Evolutionary conservation across 2,329 filamentous ascomycete genomes (phyloP).

Genomic region (Bipolaris zeicola): DNA sequence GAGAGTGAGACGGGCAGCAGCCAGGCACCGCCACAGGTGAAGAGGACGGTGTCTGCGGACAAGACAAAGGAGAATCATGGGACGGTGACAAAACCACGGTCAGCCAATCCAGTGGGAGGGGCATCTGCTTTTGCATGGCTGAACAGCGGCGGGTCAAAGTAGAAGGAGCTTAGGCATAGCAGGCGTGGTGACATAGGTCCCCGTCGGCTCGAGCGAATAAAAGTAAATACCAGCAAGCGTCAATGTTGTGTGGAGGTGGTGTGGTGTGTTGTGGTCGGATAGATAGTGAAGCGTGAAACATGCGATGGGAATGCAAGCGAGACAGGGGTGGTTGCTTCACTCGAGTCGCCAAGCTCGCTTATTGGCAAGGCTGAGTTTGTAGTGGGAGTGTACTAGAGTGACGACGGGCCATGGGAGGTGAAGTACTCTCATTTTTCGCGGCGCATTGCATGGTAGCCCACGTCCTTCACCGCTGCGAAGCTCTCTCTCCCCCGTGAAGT

Average conservation of each 20-base stretch:
- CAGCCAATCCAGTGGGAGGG: conserved; percentile 85
- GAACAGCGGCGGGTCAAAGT: conserved; percentile 55
- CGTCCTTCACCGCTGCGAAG: conserved; percentile 19
- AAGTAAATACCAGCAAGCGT: neutral
- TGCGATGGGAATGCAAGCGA: conserved; percentile 1
- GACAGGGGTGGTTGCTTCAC: conserved; percentile 4
- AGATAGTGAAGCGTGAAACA: neutral
- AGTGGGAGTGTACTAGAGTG: conserved; percentile 14
- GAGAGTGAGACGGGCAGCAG: conserved; percentile 24
- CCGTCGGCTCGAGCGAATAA: neutral
- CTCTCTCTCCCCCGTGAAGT: conserved; percentile 7
- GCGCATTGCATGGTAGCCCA: conserved; percentile 28
- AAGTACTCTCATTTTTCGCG: conserved; percentile 30
- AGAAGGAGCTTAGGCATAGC: neutral
- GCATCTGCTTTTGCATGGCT: conserved; percentile 95
- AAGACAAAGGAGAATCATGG: conserved; percentile 48
- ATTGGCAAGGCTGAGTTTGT: conserved; percentile 25
- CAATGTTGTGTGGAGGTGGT: too few relatives aligned
- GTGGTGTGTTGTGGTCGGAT: neutral
- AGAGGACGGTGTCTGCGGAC: conserved; percentile 34
- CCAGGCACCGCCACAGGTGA: conserved; percentile 31
- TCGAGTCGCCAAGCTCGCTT: conserved; percentile 26
- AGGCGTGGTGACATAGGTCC: neutral
- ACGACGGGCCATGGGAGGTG: conserved; percentile 28
- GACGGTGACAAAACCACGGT: conserved; percentile 57